Conservation (phyloP, 768 basidiomycete species). For the Kockovaella imperatae region DNA sequence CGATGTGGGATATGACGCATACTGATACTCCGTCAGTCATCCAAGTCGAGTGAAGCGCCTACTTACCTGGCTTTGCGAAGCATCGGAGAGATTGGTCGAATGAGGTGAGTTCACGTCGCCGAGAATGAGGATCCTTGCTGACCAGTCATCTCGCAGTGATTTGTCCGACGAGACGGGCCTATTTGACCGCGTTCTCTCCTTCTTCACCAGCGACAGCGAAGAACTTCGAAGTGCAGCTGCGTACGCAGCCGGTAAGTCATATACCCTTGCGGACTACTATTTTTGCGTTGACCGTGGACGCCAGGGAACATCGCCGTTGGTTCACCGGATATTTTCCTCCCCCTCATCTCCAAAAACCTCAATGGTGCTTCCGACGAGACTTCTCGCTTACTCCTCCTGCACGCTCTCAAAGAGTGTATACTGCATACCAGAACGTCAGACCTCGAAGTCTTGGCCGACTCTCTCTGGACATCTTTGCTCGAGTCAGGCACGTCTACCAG, state of each 20-base stretch:
- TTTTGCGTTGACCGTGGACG: not conserved
- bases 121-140: not conserved
- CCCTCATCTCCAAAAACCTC: slow-evolving; percentile 65
- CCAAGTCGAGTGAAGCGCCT: slow-evolving; percentile 55
- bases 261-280: not conserved
- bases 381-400: slow-evolving; percentile 72
- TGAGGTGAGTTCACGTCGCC: slow-evolving; percentile 55
- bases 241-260: slow-evolving; percentile 70
- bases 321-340: slow-evolving; percentile 77
- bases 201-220: slow-evolving; percentile 71
- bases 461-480: slow-evolving; percentile 86
- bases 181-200: slow-evolving; percentile 64
- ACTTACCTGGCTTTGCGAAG: slow-evolving; percentile 78
- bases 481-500: slow-evolving; percentile 59
- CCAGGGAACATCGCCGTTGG: slow-evolving; percentile 92
- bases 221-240: slow-evolving; percentile 84
- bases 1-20: slow-evolving; percentile 3
- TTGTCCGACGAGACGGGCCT: slow-evolving; percentile 73
- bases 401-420: slow-evolving; percentile 93
- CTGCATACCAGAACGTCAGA: slow-evolving; percentile 80
- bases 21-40: slow-evolving; percentile 41
- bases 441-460: slow-evolving; percentile 75
- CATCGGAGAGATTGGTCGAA: slow-evolving; percentile 86
- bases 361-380: slow-evolving; percentile 50
- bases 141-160: slow-evolving; percentile 54